phyloP scores from a whole-genome alignment of 1,284 basidiomycete species.

The Marasmius oreades region DNA sequence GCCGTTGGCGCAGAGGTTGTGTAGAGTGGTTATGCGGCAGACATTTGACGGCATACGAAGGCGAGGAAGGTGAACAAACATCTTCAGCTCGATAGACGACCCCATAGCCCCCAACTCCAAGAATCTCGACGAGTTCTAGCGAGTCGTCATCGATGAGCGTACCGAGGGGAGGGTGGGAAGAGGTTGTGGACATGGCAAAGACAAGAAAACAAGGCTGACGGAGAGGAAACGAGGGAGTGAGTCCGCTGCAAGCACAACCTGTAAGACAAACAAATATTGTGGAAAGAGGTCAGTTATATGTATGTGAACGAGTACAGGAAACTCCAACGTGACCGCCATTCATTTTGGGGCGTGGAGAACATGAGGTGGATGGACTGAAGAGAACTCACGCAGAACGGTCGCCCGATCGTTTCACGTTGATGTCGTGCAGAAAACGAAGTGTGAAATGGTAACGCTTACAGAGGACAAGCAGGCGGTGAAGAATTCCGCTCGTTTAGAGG shows the following conservation, averaged over 20 bases:
- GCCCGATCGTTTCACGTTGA: slow-evolving; percentile 16
- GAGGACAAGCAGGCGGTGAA: slow-evolving; percentile 2
- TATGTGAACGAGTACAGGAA: slow-evolving; percentile 26
- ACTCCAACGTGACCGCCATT: slow-evolving; percentile 47
- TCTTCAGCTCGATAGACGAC: slow-evolving; percentile 92
- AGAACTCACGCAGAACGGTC: slow-evolving; percentile 16
- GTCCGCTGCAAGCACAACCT: neutral
- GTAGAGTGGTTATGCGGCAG: slow-evolving; percentile 55
- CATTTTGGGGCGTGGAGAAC: slow-evolving; percentile 51
- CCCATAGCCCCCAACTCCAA: slow-evolving; percentile 95
- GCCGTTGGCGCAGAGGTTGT: slow-evolving; percentile 62
- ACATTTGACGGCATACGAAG: slow-evolving; percentile 91
- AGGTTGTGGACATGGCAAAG: slow-evolving; percentile 45
- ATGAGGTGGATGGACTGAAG: slow-evolving; percentile 45
- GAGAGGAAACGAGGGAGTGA: slow-evolving; percentile 22
- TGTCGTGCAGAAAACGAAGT: slow-evolving; percentile 1
- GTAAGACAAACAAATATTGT: neutral
- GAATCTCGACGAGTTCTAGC: slow-evolving; percentile 85
- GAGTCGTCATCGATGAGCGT: slow-evolving; percentile 79
- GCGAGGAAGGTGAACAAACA: slow-evolving; percentile 44
- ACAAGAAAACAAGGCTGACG: slow-evolving; percentile 28
- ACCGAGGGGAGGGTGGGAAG: slow-evolving; percentile 64
- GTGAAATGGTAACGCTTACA: neutral
- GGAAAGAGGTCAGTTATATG: slow-evolving; percentile 13
- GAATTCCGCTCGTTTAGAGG: neutral